Evolutionary conservation across 2,329 filamentous ascomycete species (phyloP), one percentile per base, ranked within the genome.

Genomic region (Gliomastix tumulicola): DNA sequence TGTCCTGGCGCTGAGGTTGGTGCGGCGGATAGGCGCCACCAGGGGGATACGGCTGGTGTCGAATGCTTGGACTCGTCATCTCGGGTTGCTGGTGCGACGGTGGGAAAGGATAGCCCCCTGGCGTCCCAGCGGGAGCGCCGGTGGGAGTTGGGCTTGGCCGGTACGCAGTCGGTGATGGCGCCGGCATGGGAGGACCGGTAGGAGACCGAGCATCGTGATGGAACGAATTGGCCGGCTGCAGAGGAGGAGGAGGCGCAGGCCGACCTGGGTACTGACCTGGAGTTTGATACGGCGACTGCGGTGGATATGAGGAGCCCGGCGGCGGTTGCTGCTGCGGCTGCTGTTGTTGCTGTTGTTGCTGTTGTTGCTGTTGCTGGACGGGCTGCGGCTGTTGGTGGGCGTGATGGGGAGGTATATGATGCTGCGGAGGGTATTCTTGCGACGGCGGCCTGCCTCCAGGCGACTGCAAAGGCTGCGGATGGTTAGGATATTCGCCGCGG

Each of bases 121-220:
- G 50, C 11, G 50, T 55, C 44, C 60, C 65, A 32, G 60, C 48
- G 4, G 68, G 64, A 21, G 44, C 49, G 25, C 49, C 39, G 5
- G 53, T 53, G 17, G 69, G 66, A 5, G 62, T 66, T 17, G 68
- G 66, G 9, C 68, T 68, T 19, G 68, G 63, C 36, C 70, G 66
- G 46, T 74, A 74, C 3, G 72, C 64, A 4, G 68, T 70, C 6
- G 62, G 66, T 4, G 58, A 59, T 30, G 51, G 56, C 34, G 56
- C 60, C 16, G 68, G 60, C 34, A 64, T 57, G n/a, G n/a, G n/a
- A 15, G 66, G 58, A 39, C 62, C 59, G 46, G 64, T 62, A 15
- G 74, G 73, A 12, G 74, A 76, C 39, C 72, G 67, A 41, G 60
- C 46, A 48, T 76, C 71, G 48, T 65, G n/a, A n/a, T n/a, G 56